A percentile compares a stretch with the other conserved stretches of the same genome.
phyloP scores from a whole-genome alignment of 768 basidiomycete species.

The Scleroderma bovista region DNA sequence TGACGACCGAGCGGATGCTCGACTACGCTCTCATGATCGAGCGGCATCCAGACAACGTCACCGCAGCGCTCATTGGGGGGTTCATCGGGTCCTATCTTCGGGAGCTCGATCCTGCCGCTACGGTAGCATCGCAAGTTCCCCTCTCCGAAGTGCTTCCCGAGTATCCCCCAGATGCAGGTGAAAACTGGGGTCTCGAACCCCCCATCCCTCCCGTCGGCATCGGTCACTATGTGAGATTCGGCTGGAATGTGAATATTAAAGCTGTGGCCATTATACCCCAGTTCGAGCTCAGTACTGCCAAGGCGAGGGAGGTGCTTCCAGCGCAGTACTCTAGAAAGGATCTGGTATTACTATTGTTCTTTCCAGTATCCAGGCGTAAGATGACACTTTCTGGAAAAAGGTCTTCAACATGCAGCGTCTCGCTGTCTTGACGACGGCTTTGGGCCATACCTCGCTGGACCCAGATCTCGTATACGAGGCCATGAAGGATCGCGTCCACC shows the following conservation, averaged over 20 bases:
- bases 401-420: slow-evolving; percentile 97
- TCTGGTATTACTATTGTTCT: slow-evolving; percentile 44
- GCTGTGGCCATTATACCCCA: slow-evolving; percentile 92
- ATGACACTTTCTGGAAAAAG: slow-evolving; percentile 38
- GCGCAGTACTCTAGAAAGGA: slow-evolving; percentile 82
- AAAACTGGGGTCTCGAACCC: slow-evolving; percentile 85
- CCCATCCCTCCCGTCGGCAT: slow-evolving; percentile 86
- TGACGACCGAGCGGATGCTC: slow-evolving; percentile 68
- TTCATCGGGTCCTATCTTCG: slow-evolving; percentile 95
- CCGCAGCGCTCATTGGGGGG: slow-evolving; percentile 92
- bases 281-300: slow-evolving; percentile 96
- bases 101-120: slow-evolving; percentile 79
- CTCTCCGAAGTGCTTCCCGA: slow-evolving; percentile 95
- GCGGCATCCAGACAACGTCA: slow-evolving; percentile 98
- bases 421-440: slow-evolving; percentile 92
- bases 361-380: background rate
- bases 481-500: slow-evolving; percentile 98
- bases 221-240: slow-evolving; percentile 89
- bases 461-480: slow-evolving; percentile 97
- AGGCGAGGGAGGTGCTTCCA: slow-evolving; percentile 87
- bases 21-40: slow-evolving; percentile 99
- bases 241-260: slow-evolving; percentile 78
- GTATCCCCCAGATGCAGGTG: slow-evolving; percentile 88
- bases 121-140: slow-evolving; percentile 82
- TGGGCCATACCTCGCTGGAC: slow-evolving; percentile 87